Conservation (phyloP, 768 basidiomycete genomes). For the Antrodiella citrinella region DNA sequence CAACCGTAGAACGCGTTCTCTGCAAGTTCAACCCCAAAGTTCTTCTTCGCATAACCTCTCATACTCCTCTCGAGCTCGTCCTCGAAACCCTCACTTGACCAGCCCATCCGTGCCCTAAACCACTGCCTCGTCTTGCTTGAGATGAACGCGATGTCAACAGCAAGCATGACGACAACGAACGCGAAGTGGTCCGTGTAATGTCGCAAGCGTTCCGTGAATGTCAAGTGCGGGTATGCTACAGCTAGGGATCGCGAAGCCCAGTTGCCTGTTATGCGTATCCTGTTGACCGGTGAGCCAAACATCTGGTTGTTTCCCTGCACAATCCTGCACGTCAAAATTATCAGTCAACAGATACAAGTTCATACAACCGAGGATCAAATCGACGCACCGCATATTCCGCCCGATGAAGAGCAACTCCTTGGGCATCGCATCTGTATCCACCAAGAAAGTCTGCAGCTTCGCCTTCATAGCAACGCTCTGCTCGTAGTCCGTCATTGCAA, state of each 20-base stretch:
- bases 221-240: slow-evolving; percentile 30
- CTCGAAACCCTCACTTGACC: slow-evolving; percentile 57
- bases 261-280: slow-evolving; percentile 82
- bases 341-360: not conserved
- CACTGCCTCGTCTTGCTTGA: slow-evolving; percentile 44
- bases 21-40: slow-evolving; percentile 68
- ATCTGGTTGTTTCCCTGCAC: slow-evolving; percentile 65
- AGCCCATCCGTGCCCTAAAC: slow-evolving; percentile 30
- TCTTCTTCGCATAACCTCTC: slow-evolving; percentile 66
- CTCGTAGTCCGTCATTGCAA: slow-evolving; percentile 52
- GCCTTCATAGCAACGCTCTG: slow-evolving; percentile 60
- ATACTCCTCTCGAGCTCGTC: slow-evolving; percentile 74
- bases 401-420: slow-evolving; percentile 68
- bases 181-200: slow-evolving; percentile 54
- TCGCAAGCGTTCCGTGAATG: slow-evolving; percentile 31
- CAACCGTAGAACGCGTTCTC: slow-evolving; percentile 20
- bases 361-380: slow-evolving; percentile 5
- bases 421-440: slow-evolving; percentile 72
- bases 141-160: slow-evolving; percentile 71
- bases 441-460: slow-evolving; percentile 55
- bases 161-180: slow-evolving; percentile 58
- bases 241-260: slow-evolving; percentile 69
- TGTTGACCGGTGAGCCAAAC: slow-evolving; percentile 81
- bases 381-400: slow-evolving; percentile 63
- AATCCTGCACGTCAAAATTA: slow-evolving; percentile 20